Evolutionary conservation across 2,329 filamentous ascomycete genomes (phyloP).

Genomic region (Helotiales sp.): DNA sequence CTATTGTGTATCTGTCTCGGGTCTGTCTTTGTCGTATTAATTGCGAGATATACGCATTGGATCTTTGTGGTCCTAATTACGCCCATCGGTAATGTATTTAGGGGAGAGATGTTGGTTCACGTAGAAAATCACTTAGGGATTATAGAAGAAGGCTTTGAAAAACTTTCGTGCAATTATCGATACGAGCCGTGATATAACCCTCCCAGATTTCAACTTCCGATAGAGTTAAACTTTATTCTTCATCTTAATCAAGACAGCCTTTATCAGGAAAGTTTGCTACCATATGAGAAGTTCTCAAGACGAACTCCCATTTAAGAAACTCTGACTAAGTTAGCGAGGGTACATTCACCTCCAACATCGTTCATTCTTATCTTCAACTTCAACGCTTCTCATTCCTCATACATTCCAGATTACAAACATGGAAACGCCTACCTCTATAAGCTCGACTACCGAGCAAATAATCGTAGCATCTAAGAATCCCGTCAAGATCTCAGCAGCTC

Average conservation of each 20-base stretch:
- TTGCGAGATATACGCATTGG: neutral
- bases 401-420: neutral
- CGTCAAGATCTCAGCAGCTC: slow-evolving; percentile 48
- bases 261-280: no score
- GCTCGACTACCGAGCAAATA: slow-evolving; percentile 25
- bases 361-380: neutral
- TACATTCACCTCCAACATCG: neutral
- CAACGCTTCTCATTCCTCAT: neutral
- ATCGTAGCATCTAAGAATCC: slow-evolving; percentile 49
- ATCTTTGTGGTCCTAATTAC: slow-evolving; percentile 6
- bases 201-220: no score
- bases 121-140: neutral
- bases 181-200: no score
- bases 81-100: slow-evolving; percentile 6
- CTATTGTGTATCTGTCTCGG: slow-evolving; percentile 2
- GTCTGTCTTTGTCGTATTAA: slow-evolving; percentile 3
- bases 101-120: neutral
- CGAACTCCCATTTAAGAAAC: neutral
- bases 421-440: neutral
- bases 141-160: neutral
- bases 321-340: no score
- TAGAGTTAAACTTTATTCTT: no score
- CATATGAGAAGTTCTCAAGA: no score
- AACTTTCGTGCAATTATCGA: neutral
- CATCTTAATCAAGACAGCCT: no score